Conservation (phyloP, 108 stramenopile genomes). For the Pseudonitzschia multiseries region DNA sequence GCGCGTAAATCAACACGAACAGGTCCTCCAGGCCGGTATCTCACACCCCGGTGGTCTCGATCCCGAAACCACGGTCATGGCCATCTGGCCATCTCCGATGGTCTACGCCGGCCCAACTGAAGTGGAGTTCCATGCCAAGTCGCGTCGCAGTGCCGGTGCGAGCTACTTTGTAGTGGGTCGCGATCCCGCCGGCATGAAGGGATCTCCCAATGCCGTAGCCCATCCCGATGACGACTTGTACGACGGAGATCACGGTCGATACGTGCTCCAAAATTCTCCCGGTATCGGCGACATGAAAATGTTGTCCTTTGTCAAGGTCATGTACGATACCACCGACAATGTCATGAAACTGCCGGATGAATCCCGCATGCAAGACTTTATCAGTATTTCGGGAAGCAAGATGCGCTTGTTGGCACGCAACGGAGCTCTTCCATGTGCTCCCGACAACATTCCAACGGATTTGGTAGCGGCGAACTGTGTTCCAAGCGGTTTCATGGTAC, state of each 20-base stretch:
- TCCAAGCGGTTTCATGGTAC: constrained; percentile 98
- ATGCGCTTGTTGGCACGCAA: constrained; percentile 94
- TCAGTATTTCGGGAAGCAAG: constrained; percentile 95
- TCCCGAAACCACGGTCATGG: constrained; percentile 96
- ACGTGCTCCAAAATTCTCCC: constrained; percentile 93
- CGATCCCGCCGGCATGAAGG: constrained; percentile 98
- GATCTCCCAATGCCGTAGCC: constrained; percentile 81
- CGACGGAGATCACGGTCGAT: constrained; percentile 96
- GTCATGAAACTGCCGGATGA: constrained; percentile 94
- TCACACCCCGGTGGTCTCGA: constrained; percentile 92
- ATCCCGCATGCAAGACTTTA: constrained; percentile 90
- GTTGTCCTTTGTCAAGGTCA: constrained; percentile 96
- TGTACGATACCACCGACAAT: constrained; percentile 96
- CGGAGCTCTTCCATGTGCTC: constrained; percentile 92
- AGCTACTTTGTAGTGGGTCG: constrained; percentile 97
- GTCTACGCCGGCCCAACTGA: constrained; percentile 99
- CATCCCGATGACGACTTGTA: constrained; percentile 95
- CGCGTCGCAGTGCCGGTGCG: constrained; percentile 91
- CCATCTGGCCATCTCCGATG: constrained; percentile 99
- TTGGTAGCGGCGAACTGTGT: constrained; percentile 95
- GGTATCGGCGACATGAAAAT: constrained; percentile 95
- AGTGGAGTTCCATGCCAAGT: constrained; percentile 98
- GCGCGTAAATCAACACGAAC: constrained; percentile 96
- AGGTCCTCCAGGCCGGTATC: constrained; percentile 87
- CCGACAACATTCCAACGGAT: constrained; percentile 91